Evolutionary conservation across 169 alveolate genomes (phyloP).

Genomic region (Toxoplasma gondii): DNA sequence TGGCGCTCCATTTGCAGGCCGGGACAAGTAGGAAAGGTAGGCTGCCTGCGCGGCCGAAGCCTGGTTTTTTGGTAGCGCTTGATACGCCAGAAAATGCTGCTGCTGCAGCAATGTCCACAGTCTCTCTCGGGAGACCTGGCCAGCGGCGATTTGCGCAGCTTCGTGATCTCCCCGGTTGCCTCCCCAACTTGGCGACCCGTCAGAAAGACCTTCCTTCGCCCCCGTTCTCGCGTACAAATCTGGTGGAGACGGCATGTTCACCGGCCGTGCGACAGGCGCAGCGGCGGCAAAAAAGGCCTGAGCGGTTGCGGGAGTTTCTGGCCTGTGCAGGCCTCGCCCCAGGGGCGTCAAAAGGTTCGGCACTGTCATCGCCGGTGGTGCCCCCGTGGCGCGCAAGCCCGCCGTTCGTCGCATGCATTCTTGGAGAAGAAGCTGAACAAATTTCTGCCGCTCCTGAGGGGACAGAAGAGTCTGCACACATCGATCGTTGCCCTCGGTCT

Average conservation of each 20-base stretch:
- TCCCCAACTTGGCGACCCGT: background rate
- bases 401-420: background rate
- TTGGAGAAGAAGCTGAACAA: background rate
- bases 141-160: background rate
- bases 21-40: too few species aligned
- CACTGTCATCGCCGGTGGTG: background rate
- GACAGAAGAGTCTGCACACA: background rate
- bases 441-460: background rate
- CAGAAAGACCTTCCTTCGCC: background rate
- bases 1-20: too few species aligned
- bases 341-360: background rate
- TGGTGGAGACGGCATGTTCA: background rate
- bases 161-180: background rate
- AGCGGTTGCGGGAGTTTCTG: background rate
- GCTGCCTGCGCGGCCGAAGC: too few species aligned
- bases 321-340: background rate
- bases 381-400: background rate
- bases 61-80: background rate
- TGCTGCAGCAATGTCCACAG: background rate
- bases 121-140: background rate
- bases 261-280: background rate
- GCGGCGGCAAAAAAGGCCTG: background rate
- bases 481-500: background rate
- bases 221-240: background rate
- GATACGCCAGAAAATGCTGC: background rate